Conservation (phyloP, 306 rosid genomes). For the Dryas drummondii region DNA sequence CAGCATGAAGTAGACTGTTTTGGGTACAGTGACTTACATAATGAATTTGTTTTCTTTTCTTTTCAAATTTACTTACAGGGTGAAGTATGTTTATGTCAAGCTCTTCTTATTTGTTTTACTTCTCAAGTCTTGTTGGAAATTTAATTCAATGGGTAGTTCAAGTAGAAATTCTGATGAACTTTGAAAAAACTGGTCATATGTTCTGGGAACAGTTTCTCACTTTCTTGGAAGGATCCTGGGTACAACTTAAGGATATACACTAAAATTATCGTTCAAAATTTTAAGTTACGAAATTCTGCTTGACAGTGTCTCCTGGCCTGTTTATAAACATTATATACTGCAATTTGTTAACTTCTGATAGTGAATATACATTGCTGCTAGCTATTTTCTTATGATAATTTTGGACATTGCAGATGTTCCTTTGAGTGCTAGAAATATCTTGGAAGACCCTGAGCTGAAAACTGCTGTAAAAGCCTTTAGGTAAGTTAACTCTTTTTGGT, state of each 20-base stretch:
- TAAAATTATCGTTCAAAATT: not conserved
- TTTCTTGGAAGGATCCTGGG: no score
- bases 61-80: not conserved
- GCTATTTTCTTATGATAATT: not conserved
- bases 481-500: constrained; percentile 26
- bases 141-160: not conserved
- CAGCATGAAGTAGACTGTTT: not conserved
- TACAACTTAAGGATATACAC: not conserved
- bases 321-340: not conserved
- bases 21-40: not conserved
- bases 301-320: not conserved
- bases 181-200: not conserved
- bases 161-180: not conserved
- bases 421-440: constrained; percentile 75
- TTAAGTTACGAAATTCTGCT: not conserved
- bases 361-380: not conserved
- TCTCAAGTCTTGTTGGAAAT: not conserved
- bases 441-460: constrained; percentile 82
- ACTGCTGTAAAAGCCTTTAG: constrained; percentile 82
- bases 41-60: not conserved
- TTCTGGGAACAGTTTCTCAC: no score
- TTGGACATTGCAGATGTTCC: constrained; percentile 66
- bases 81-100: not conserved
- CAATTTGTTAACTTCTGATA: not conserved
- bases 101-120: not conserved